Conservation (phyloP, 257 asterid genomes). For the Agastache rugosa region DNA sequence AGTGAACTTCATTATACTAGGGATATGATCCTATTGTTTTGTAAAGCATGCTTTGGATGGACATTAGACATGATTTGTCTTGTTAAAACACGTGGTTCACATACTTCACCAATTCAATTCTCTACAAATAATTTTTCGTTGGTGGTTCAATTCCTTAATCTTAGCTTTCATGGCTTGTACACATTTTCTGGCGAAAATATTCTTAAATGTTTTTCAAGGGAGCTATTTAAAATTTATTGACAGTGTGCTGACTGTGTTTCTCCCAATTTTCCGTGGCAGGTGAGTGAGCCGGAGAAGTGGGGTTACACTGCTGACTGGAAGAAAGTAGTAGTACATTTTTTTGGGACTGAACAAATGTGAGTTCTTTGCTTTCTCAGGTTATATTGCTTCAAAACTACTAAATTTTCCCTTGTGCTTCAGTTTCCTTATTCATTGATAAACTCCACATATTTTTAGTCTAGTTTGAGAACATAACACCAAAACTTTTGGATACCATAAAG, state of each 20-base stretch:
- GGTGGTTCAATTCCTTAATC: slow-evolving; percentile 24
- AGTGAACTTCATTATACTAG: background rate
- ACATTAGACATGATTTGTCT: slow-evolving; percentile 16
- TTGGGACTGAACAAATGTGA: slow-evolving; percentile 91
- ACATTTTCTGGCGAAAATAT: slow-evolving; percentile 1
- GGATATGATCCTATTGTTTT: background rate
- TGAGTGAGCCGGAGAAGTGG: slow-evolving; percentile 88
- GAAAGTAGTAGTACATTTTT: slow-evolving; percentile 84
- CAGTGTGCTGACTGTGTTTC: slow-evolving; percentile 22
- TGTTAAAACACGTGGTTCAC: background rate
- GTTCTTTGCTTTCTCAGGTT: slow-evolving; percentile 36
- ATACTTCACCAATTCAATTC: background rate
- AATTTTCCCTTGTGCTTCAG: no score
- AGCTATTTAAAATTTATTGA: slow-evolving; percentile 3
- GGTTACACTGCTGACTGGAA: slow-evolving; percentile 74
- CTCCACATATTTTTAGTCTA: no score
- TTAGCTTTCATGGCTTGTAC: slow-evolving; percentile 12
- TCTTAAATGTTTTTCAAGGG: background rate
- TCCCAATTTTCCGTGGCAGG: slow-evolving; percentile 57
- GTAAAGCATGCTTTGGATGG: slow-evolving; percentile 10
- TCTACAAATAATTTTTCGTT: slow-evolving; percentile 1
- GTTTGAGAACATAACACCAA: no score
- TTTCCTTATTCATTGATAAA: no score
- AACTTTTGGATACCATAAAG: no score
- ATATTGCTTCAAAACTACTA: background rate